Percentiles rank a stretch among this genome's conserved stretches.
These are phyloP conservation scores for Daucus carota DNA, from an alignment of 129 eudicot genomes.

Conservation along the genomic window DH1_v3.0 NC_030387.2:31692501-31693000, in stretches of 20 bases:
- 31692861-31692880: too few species aligned
- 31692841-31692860: not conserved
- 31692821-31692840: not conserved
- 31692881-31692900: too few species aligned
- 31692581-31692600: not conserved
- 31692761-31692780: not conserved
- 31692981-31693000: too few species aligned
- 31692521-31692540: constrained; percentile 5
- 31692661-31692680: not conserved
- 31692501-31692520: not conserved
- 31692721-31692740: not conserved
- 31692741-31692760: not conserved
- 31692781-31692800: not conserved
- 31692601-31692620: not conserved
- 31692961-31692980: too few species aligned
- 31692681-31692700: not conserved
- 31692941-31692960: too few species aligned
- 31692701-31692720: not conserved
- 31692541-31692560: not conserved
- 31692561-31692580: not conserved
- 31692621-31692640: not conserved
- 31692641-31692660: not conserved
- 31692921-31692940: too few species aligned
- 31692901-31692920: too few species aligned
- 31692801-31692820: not conserved